Evolutionary conservation across 2,329 filamentous ascomycete genomes (phyloP).

Genomic region (Fusarium gaditjirri): DNA sequence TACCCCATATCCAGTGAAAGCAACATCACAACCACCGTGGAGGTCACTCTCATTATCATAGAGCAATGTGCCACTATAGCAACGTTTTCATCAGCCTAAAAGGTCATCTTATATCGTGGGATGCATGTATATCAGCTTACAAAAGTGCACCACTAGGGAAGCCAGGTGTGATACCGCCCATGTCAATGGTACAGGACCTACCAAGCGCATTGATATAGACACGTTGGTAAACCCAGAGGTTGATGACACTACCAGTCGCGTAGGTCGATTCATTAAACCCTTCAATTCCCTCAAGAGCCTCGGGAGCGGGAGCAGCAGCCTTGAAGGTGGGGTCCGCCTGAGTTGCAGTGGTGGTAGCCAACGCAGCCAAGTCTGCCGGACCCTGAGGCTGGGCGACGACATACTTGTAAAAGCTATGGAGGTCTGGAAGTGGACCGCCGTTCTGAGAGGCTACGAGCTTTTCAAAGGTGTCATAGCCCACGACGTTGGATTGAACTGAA

Average conservation of each 20-base stretch:
- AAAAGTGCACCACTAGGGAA: not conserved
- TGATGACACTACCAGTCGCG: not conserved
- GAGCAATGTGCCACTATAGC: not conserved
- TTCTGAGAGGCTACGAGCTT: not conserved
- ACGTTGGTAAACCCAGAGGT: not conserved
- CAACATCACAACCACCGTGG: not conserved
- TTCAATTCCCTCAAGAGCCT: too few relatives aligned
- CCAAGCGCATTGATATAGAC: not conserved
- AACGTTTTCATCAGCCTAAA: not conserved
- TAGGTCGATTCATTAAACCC: not conserved
- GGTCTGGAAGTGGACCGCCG: not conserved
- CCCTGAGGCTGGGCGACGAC: not conserved
- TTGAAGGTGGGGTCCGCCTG: not conserved
- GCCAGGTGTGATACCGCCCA: not conserved
- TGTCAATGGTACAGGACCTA: not conserved
- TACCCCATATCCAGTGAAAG: not conserved
- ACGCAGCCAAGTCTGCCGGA: not conserved
- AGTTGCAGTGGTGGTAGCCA: not conserved
- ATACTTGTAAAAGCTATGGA: not conserved
- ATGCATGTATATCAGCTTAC: not conserved
- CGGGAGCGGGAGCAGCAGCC: accelerated
- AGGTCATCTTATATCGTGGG: accelerated
- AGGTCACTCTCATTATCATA: not conserved
- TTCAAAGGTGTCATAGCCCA: not conserved
- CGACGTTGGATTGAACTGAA: accelerated